Percentiles rank a stretch among this genome's conserved stretches.
Conservation (phyloP, 2,329 filamentous ascomycete genomes). For the Alternaria viburni region DNA sequence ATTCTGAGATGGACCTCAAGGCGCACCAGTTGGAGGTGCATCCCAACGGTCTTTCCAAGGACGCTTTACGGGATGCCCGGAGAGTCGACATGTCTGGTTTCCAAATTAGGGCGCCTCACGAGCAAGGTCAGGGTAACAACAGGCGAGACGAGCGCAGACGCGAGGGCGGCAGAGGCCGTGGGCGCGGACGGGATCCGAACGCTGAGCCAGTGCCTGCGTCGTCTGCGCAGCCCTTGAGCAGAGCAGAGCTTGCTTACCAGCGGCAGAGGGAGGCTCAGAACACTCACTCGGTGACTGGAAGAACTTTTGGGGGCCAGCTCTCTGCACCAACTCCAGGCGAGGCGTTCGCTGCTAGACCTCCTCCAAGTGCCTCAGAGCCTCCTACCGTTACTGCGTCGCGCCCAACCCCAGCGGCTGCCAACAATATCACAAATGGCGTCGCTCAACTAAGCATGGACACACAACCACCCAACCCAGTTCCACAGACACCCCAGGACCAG, state of each 20-base stretch:
- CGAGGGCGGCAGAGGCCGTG: slow-evolving; percentile 57
- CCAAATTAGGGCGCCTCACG: slow-evolving; percentile 76
- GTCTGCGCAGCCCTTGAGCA: slow-evolving; percentile 77
- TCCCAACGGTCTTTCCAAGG: slow-evolving; percentile 79
- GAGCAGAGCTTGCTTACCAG: slow-evolving; percentile 91
- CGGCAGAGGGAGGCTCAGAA: slow-evolving; percentile 90
- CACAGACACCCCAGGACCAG: slow-evolving; percentile 74
- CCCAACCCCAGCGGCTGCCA: slow-evolving; percentile 25
- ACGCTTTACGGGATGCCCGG: slow-evolving; percentile 80
- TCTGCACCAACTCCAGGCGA: slow-evolving; percentile 59
- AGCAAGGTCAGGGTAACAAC: slow-evolving; percentile 54
- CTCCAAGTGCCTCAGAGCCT: slow-evolving; percentile 46
- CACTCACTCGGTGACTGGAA: slow-evolving; percentile 77
- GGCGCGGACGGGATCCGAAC: slow-evolving; percentile 85
- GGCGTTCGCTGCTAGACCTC: slow-evolving; percentile 55
- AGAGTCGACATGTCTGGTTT: slow-evolving; percentile 88
- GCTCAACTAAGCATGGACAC: slow-evolving; percentile 43
- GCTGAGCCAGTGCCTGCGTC: slow-evolving; percentile 77
- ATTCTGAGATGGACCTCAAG: slow-evolving; percentile 92
- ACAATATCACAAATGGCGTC: slow-evolving; percentile 27
- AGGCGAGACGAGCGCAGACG: slow-evolving; percentile 49
- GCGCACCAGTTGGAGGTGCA: slow-evolving; percentile 89
- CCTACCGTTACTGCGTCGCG: slow-evolving; percentile 50
- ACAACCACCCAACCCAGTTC: slow-evolving; percentile 20
- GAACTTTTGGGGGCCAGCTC: slow-evolving; percentile 85